Evolutionary conservation across 331 rosid genomes (phyloP).

Genomic region (Ulmus americana): DNA sequence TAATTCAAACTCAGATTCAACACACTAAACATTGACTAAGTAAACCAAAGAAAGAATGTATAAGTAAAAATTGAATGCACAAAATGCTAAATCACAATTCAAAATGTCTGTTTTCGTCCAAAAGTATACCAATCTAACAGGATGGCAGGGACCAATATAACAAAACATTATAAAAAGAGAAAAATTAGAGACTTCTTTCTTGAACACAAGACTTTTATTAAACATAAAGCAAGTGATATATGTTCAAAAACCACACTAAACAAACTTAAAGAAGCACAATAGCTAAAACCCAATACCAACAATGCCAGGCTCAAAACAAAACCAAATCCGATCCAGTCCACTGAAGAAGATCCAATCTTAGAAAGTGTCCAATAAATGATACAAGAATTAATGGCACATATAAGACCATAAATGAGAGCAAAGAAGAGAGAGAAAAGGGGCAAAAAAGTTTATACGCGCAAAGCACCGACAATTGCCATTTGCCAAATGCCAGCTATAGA

Average conservation of each 20-base stretch:
- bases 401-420: not conserved
- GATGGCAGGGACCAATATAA: not conserved
- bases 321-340: slow-evolving; percentile 16
- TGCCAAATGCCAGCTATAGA: slow-evolving; percentile 17
- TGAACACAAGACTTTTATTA: not conserved
- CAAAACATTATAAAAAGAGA: no score
- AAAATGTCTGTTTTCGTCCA: not conserved
- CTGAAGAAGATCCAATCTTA: slow-evolving; percentile 10
- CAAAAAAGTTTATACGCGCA: slow-evolving; percentile 5
- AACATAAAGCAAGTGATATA: not conserved
- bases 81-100: not conserved
- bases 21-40: not conserved
- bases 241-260: not conserved
- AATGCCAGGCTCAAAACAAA: slow-evolving; percentile 5
- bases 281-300: slow-evolving; percentile 1
- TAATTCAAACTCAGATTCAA: slow-evolving; percentile 1
- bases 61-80: not conserved
- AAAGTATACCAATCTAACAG: not conserved
- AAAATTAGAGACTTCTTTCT: no score
- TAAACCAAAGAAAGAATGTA: not conserved
- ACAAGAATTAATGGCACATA: not conserved
- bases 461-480: slow-evolving; percentile 38
- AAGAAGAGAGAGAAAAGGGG: not conserved
- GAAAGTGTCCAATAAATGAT: slow-evolving; percentile 1
- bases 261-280: not conserved